These are phyloP conservation scores for Flaveria brownii DNA, from an alignment of 129 eudicot genomes.

Conservation along the genomic window DNA sequence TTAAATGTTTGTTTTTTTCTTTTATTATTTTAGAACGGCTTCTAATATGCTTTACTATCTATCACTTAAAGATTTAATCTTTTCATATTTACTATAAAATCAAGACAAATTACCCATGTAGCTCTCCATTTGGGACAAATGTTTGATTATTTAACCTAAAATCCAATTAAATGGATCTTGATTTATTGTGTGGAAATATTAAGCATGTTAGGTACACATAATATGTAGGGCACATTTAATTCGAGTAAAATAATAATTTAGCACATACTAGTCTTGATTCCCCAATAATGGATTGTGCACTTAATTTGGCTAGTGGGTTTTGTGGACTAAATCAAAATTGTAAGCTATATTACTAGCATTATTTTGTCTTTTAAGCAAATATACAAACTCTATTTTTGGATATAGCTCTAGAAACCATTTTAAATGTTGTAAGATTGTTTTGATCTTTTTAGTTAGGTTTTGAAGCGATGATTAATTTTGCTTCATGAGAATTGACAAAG, in stretches of 20 bases:
- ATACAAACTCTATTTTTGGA: not conserved
- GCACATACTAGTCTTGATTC: not conserved
- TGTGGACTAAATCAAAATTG: not conserved
- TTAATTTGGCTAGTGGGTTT: not conserved
- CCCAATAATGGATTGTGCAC: slow-evolving; percentile 6
- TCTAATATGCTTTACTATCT: too few species aligned
- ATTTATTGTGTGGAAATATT: not conserved
- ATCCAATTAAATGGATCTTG: not conserved
- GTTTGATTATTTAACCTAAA: not conserved
- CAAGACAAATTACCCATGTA: too few species aligned
- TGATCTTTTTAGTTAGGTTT: too few species aligned
- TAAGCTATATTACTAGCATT: not conserved
- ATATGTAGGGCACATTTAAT: not conserved
- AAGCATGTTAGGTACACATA: not conserved
- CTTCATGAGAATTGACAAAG: too few species aligned
- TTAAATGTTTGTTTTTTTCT: too few species aligned
- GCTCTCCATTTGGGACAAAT: not conserved
- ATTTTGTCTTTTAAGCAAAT: not conserved
- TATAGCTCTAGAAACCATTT: too few species aligned
- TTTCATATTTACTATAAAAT: too few species aligned
- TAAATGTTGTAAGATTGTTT: too few species aligned
- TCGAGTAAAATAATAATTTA: not conserved
- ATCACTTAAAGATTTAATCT: too few species aligned
- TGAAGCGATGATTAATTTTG: too few species aligned
- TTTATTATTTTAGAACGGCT: too few species aligned